Percentiles rank a stretch among this genome's conserved stretches.
These are phyloP conservation scores for Fusarium circinatum DNA, from an alignment of 2,329 filamentous ascomycete genomes.

Conservation along the genomic window DNA sequence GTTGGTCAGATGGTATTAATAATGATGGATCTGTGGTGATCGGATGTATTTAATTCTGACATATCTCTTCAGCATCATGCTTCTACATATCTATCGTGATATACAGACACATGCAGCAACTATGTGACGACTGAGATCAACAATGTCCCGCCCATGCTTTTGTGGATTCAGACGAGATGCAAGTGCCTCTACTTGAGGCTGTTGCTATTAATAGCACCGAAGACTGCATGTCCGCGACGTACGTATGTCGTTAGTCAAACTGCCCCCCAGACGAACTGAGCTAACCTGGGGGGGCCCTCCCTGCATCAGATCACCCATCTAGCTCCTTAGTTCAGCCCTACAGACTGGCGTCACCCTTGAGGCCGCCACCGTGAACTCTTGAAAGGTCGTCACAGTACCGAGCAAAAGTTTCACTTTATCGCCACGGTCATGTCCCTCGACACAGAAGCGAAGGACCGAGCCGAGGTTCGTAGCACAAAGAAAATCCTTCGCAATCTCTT, in stretches of 20 bases:
- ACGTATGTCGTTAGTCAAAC: not conserved
- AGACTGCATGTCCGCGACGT: not conserved
- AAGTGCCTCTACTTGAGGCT: not conserved
- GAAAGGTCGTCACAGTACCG: too few relatives aligned
- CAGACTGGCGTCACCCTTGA: not conserved
- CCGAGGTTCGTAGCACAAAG: not conserved
- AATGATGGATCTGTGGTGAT: not conserved
- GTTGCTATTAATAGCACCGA: not conserved
- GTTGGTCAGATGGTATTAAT: not conserved
- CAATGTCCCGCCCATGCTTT: not conserved
- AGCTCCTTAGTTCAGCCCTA: slow-evolving; percentile 4
- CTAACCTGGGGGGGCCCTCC: not conserved
- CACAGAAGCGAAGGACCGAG: not conserved
- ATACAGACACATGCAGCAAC: not conserved
- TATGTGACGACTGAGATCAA: accelerated
- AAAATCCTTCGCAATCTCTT: not conserved
- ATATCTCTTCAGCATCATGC: not conserved
- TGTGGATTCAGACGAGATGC: not conserved
- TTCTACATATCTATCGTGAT: not conserved
- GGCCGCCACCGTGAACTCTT: not conserved
- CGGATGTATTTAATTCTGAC: not conserved
- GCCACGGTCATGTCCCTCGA: not conserved
- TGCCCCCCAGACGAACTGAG: not conserved
- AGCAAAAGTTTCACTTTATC: not conserved
- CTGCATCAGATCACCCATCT: not conserved